Evolutionary conservation across 148 eudicot species (phyloP), one percentile per base, ranked within the genome.

Genomic region (Talinum fruticosum): DNA sequence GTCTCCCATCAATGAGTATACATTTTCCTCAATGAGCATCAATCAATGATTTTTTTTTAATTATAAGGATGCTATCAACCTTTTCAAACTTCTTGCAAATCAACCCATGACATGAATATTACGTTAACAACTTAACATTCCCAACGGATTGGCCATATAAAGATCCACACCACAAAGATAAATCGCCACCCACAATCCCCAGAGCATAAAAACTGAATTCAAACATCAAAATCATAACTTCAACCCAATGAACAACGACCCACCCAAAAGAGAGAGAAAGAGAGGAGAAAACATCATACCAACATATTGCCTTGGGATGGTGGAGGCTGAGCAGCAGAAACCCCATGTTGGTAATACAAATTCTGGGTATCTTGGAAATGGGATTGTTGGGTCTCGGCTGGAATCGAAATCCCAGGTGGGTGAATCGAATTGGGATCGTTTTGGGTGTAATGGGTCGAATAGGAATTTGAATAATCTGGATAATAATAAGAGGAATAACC

Each of bases 391-490:
- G 79, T 45, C 41, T 84, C 82, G 59, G 45, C 74, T 8, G 51
- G 64, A 53, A 86, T 38, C 14, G 87, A 84, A 69, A 84, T 84
- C 44, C 87, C 89, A 66, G 89, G 87, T 49, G 87, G 83, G 47
- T 80, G 83, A 80, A 80, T 59, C 4, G 36, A 75, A 75, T 77
- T 66, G 38, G 85, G 83, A 38, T 83, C 83, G 53, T 47, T 71
- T 12, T 68, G 79, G 36, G 65, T n/a, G 66, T 66, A 68, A 77
- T 68, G 79, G 51, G 65, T n/a, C 51, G 35, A 53, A 77, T 78
- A 73, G 2, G 78, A 66, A 75, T 28, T 44, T 6, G 81, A 26
- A 73, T 87, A 84, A 84, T 80, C 80, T 53, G 78, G 83, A 68
- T 85, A 61, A 80, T 82, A 84, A 80, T 83, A 84, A 2, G 84